Evolutionary conservation across 805 yeast species (phyloP), one percentile per base, ranked within the genome.

Genomic region (Yamadazyma nakazawae): DNA sequence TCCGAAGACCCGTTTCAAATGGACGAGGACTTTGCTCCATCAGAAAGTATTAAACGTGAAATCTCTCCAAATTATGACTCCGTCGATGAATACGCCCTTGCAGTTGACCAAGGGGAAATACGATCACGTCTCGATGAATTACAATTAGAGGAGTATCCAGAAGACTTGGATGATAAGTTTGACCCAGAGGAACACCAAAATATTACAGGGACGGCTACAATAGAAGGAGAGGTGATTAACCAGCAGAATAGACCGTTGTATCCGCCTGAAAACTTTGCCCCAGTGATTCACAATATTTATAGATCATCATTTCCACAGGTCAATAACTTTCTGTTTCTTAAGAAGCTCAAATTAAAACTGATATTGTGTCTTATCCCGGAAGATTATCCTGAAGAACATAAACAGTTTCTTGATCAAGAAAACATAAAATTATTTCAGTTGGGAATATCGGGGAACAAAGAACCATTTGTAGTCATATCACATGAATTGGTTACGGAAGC

Each of bases 371-470:
- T 92, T 41, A 86, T 92, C 12, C 96, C 97, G 0, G 99, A 94
- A 60, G 90, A 85, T 21, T 92, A 92, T 59, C 97, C 99, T 0
- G 74, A 70, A 28, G 88, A 86, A 52, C 89, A 91, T 58, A 55
- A 63, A 34, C 80, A 80, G 41, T 90, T 88, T 58, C 67, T 88
- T 48, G 61, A 74, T 34, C 68, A 74, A 34, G 75, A 88, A 42
- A 74, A 75, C 17, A 89, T 94, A 41, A 67, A 77, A 54, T 72
- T 91, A 34, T 88, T 82, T 59, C 98, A 90, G 64, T 82, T 92
- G 34, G 97, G 97, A 1, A 79, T 94, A 81, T 83, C 94, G 37
- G 99, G 98, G 7, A 94, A 94, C 63, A 94, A 94, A 60, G 96
- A 90, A 59, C 96, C 96, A 10, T 89, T 90, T 68, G 96, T 88